Evolutionary conservation across 345 rosid genomes (phyloP).

Genomic region (Acer saccharum): DNA sequence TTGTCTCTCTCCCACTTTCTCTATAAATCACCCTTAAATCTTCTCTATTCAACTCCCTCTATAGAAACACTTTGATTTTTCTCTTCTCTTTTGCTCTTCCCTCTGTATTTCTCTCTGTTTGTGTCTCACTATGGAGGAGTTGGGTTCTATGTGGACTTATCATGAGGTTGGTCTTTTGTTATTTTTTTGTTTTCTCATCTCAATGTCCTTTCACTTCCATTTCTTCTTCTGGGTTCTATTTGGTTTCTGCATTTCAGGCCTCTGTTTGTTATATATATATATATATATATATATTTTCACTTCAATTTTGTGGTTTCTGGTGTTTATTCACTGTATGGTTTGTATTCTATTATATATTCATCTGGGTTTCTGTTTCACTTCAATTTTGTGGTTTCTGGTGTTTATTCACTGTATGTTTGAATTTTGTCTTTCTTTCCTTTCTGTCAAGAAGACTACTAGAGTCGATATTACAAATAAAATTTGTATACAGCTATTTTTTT

Average conservation of each 20-base stretch:
- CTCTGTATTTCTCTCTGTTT: not conserved
- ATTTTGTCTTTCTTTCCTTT: too few species aligned
- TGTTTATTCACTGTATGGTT: conserved; percentile 16
- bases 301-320: conserved; percentile 3
- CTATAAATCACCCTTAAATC: conserved; percentile 45
- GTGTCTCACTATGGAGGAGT: conserved; percentile 60
- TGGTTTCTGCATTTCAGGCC: not conserved
- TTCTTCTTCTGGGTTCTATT: conserved; percentile 17
- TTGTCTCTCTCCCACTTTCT: conserved; percentile 10
- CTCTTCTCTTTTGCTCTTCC: not conserved
- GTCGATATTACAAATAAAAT: too few species aligned
- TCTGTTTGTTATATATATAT: not conserved
- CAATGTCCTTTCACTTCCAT: not conserved
- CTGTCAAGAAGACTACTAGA: too few species aligned
- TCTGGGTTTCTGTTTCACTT: not conserved
- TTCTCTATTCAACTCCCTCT: conserved; percentile 25
- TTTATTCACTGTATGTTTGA: too few species aligned
- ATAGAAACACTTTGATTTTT: not conserved
- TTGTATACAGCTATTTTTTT: not conserved
- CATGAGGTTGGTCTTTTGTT: conserved; percentile 64
- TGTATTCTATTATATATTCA: not conserved
- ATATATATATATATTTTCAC: too few species aligned
- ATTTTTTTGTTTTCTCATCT: not conserved
- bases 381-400: too few species aligned
- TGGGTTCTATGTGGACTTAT: conserved; percentile 68